phyloP scores from a whole-genome alignment of 306 rosid species.

The Quercus rubra region DNA sequence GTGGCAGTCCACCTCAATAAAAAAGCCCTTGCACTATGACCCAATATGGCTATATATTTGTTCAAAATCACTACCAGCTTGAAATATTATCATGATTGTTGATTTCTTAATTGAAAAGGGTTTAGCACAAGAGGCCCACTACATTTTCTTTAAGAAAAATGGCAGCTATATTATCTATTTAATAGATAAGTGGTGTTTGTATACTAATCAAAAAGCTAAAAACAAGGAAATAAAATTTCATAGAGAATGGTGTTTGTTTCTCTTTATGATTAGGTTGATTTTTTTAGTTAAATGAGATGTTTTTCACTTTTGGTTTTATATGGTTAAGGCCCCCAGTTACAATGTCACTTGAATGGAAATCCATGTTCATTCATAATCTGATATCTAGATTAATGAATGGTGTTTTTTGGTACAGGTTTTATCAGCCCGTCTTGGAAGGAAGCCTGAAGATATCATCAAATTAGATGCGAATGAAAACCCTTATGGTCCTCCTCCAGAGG shows the following conservation, averaged over 20 bases:
- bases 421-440: conserved; percentile 81
- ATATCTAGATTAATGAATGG: conserved; percentile 3
- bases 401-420: conserved; percentile 55
- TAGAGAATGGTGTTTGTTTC: neutral
- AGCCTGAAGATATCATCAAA: conserved; percentile 94
- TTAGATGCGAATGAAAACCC: conserved; percentile 98
- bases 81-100: neutral
- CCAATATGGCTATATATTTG: neutral
- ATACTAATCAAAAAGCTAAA: neutral
- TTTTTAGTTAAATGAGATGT: neutral
- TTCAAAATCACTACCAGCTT: neutral
- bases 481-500: conserved; percentile 99
- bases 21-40: neutral
- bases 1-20: neutral
- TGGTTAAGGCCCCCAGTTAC: neutral
- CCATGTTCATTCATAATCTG: conserved; percentile 1
- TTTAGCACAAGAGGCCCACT: neutral
- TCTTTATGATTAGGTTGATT: neutral
- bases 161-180: neutral
- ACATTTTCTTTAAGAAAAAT: neutral
- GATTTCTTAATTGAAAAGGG: neutral
- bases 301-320: neutral
- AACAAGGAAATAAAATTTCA: neutral
- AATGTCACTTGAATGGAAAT: neutral
- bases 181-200: neutral